Base-by-base conservation (phyloP, 805 yeast genomes). In the Kuraishia hungarica region DNA sequence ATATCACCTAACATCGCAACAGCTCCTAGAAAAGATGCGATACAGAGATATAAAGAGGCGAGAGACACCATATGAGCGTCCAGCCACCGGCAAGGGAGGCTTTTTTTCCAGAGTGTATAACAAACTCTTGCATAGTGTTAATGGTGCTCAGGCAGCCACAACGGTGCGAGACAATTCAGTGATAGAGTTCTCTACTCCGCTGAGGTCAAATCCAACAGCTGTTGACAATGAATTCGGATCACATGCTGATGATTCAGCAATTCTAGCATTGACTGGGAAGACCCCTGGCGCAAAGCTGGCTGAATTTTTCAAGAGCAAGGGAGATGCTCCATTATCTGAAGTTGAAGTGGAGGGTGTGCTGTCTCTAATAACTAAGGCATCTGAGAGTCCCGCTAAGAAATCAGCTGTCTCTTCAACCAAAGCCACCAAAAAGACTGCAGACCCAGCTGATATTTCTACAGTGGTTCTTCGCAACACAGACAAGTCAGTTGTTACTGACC, bases 321-420 rank as follows among this genome's bases (percentile, higher is more conserved):
- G 96, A n/a, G 80, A 83, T 55, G 70, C 70, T n/a, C 90, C 93
- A 3, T 72, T 89, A 58, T 75, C 84, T 15, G 89, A 84, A 23
- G 74, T 88, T 49, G 96, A 89, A 66, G 78, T 84, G 62, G 93
- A 86, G 67, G 96, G 96, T n/a, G 93, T 89, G 0, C 65, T 84
- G 58, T 80, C 91, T 5, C 68, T 88, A 19, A 72, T 80, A 57
- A 71, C 72, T 20, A 78, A 75, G 58, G 71, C 75, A 5, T 67
- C 70, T 55, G 62, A 70, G 1, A 61, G 64, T 52, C 66, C 67
- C 5, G 63, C 59, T 51, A 49, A 15, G n/a, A 35, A 35, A 15
- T 29, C 28, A 48, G 48, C 26, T 51, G 35, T 19, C 51, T 43
- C 39, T 56, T 15, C 52, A 53, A 11, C 59, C 3, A 35, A 35